Percentiles rank a stretch among this genome's conserved stretches.
Conservation (phyloP, 169 alveolate species). For the Cryptosporidium felis region DNA sequence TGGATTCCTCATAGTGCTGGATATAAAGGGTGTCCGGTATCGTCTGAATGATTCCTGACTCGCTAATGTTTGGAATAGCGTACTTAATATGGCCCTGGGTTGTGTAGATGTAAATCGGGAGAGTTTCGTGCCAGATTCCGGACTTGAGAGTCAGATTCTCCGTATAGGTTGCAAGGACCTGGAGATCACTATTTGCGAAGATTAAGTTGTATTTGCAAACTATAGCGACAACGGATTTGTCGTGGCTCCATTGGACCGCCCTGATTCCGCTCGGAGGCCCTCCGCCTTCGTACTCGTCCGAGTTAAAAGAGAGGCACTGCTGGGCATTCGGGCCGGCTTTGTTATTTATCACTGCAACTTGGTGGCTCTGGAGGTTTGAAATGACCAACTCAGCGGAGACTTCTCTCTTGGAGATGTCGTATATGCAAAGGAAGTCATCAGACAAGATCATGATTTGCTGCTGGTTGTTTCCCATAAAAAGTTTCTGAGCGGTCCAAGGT, state of each 20-base stretch:
- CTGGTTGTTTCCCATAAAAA: slow-evolving; percentile 25
- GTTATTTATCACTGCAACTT: slow-evolving; percentile 77
- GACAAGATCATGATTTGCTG: slow-evolving; percentile 76
- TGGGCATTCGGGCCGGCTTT: slow-evolving; percentile 77
- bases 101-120: slow-evolving; percentile 46
- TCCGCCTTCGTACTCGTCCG: slow-evolving; percentile 71
- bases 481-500: slow-evolving; percentile 80
- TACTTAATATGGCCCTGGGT: slow-evolving; percentile 66
- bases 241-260: slow-evolving; percentile 74
- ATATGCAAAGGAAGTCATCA: slow-evolving; percentile 79
- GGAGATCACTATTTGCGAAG: slow-evolving; percentile 76
- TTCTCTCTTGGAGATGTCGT: slow-evolving; percentile 82
- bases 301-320: slow-evolving; percentile 51
- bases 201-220: slow-evolving; percentile 76
- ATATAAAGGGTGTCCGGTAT: slow-evolving; percentile 43
- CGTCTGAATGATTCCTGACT: slow-evolving; percentile 56
- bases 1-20: slow-evolving; percentile 38
- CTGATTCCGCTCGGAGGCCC: slow-evolving; percentile 6
- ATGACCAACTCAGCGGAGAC: slow-evolving; percentile 75
- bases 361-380: slow-evolving; percentile 76
- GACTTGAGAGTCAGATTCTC: slow-evolving; percentile 63
- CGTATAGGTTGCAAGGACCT: slow-evolving; percentile 55
- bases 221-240: slow-evolving; percentile 76
- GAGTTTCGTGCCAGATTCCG: slow-evolving; percentile 69
- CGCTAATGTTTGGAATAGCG: slow-evolving; percentile 47